Percentiles rank a stretch among this genome's conserved stretches.
phyloP scores from a whole-genome alignment of 2,329 filamentous ascomycete genomes.

The Exserohilum rostratum region DNA sequence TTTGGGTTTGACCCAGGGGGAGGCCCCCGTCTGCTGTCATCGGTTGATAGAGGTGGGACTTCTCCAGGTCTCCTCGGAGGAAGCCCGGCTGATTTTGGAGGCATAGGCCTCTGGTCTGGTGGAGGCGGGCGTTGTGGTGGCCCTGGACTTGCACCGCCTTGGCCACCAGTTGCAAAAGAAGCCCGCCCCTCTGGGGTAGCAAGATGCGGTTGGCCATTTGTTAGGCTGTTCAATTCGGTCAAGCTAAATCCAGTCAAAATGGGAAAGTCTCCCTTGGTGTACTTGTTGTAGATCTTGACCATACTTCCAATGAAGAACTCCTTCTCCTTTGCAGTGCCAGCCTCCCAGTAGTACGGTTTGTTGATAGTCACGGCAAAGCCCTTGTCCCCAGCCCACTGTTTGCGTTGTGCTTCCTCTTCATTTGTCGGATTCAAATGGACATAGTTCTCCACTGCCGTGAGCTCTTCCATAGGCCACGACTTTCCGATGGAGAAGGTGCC shows the following conservation, averaged over 20 bases:
- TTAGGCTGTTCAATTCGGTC: slow-evolving; percentile 76
- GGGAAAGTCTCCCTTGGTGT: slow-evolving; percentile 73
- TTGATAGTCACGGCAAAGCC: slow-evolving; percentile 88
- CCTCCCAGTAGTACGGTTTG: slow-evolving; percentile 98
- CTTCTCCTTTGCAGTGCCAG: slow-evolving; percentile 92
- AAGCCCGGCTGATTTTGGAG: slow-evolving; percentile 31
- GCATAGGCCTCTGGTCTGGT: slow-evolving; percentile 26
- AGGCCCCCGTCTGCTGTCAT: slow-evolving; percentile 24
- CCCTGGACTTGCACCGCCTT: slow-evolving; percentile 16
- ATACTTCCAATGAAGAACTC: slow-evolving; percentile 97
- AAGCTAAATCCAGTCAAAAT: slow-evolving; percentile 82
- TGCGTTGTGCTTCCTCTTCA: slow-evolving; percentile 65
- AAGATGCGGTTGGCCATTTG: slow-evolving; percentile 56
- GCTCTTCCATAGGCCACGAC: slow-evolving; percentile 94
- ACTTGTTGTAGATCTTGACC: slow-evolving; percentile 96
- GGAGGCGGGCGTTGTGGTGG: slow-evolving; percentile 20
- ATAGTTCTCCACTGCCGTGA: slow-evolving; percentile 83
- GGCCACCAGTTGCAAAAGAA: slow-evolving; percentile 14
- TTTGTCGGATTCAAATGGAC: slow-evolving; percentile 64
- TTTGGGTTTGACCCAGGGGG: slow-evolving; percentile 24
- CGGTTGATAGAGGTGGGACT: slow-evolving; percentile 13
- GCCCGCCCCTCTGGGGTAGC: slow-evolving; percentile 39
- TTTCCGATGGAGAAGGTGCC: slow-evolving; percentile 97
- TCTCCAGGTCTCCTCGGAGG: slow-evolving; percentile 31
- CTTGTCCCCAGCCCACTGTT: slow-evolving; percentile 78